phyloP scores from a whole-genome alignment of 2,329 filamentous ascomycete genomes.

The Colletotrichum theobromicola region DNA sequence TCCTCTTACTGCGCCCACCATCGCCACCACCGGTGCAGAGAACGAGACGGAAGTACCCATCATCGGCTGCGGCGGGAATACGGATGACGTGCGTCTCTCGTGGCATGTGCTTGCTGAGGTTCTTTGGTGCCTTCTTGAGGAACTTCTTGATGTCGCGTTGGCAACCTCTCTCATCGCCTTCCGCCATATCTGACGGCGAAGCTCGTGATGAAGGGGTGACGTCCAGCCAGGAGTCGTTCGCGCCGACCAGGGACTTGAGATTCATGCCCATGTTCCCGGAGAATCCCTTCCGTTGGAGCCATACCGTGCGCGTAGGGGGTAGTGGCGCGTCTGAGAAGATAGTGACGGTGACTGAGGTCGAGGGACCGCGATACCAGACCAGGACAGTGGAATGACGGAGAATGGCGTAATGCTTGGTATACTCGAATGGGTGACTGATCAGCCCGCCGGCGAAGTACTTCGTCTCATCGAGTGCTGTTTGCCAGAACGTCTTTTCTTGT shows the following conservation, averaged over 20 bases:
- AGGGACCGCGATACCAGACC: conserved; percentile 69
- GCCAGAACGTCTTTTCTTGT: conserved; percentile 40
- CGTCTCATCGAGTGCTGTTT: conserved; percentile 60
- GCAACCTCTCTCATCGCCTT: conserved; percentile 67
- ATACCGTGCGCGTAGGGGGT: conserved; percentile 63
- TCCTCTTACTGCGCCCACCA: conserved; percentile 46
- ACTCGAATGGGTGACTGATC: conserved; percentile 66
- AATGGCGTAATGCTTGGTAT: conserved; percentile 69
- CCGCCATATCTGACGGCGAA: conserved; percentile 51
- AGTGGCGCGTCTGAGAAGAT: conserved; percentile 65
- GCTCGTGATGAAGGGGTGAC: conserved; percentile 65
- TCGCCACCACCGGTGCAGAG: conserved; percentile 50
- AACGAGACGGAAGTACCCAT: conserved; percentile 74
- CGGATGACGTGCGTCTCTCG: conserved; percentile 70
- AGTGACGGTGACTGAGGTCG: conserved; percentile 68
- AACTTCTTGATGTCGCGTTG: conserved; percentile 73
- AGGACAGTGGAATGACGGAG: conserved; percentile 69
- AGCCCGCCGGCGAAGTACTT: conserved; percentile 70
- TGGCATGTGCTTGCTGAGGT: conserved; percentile 51
- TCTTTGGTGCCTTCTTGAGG: conserved; percentile 56
- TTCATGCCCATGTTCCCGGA: conserved; percentile 73
- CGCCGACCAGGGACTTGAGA: conserved; percentile 66
- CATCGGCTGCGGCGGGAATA: conserved; percentile 65
- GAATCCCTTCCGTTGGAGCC: conserved; percentile 72
- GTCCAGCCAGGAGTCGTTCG: conserved; percentile 67